Percentiles rank a stretch among this genome's conserved stretches.
Evolutionary conservation across 345 rosid species (phyloP).

Genomic region (Rubroshorea leprosula): DNA sequence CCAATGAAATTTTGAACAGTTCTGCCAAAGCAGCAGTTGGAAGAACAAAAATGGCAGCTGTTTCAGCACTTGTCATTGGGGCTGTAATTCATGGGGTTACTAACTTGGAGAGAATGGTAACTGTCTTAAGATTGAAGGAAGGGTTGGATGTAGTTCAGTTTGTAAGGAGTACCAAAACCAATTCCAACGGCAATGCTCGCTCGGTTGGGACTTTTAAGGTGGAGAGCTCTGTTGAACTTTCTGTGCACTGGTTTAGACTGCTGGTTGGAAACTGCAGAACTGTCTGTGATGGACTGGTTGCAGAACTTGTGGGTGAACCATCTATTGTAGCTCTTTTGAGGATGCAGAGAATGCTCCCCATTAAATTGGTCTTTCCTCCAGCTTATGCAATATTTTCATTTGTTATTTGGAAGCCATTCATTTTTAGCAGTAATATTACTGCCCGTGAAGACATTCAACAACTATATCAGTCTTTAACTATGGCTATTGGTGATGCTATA

Average conservation of each 20-base stretch:
- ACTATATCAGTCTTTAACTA: slow-evolving; percentile 61
- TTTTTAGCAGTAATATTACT: slow-evolving; percentile 41
- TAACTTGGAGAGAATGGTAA: slow-evolving; percentile 89
- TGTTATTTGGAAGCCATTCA: slow-evolving; percentile 72
- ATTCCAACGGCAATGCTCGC: slow-evolving; percentile 79
- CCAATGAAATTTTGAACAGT: slow-evolving; percentile 42
- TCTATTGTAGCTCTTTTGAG: slow-evolving; percentile 79
- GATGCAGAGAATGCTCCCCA: slow-evolving; percentile 90
- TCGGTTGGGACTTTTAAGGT: slow-evolving; percentile 51
- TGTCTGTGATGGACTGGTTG: slow-evolving; percentile 76
- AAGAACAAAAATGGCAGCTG: slow-evolving; percentile 57
- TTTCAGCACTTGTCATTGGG: slow-evolving; percentile 81
- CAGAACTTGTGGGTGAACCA: slow-evolving; percentile 89
- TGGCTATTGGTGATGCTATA: slow-evolving; percentile 73
- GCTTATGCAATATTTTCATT: slow-evolving; percentile 80
- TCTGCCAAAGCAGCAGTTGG: slow-evolving; percentile 39
- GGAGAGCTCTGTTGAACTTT: slow-evolving; percentile 63
- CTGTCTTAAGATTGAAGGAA: slow-evolving; percentile 77
- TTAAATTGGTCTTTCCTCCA: slow-evolving; percentile 86
- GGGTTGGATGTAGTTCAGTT: slow-evolving; percentile 78
- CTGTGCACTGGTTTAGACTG: slow-evolving; percentile 89
- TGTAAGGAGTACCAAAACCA: slow-evolving; percentile 63
- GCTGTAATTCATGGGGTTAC: slow-evolving; percentile 86
- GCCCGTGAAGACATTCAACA: slow-evolving; percentile 78
- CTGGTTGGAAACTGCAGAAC: slow-evolving; percentile 87